Evolutionary conservation across 345 rosid species (phyloP), one percentile per base, ranked within the genome.

Genomic region (Gossypium stocksii): DNA sequence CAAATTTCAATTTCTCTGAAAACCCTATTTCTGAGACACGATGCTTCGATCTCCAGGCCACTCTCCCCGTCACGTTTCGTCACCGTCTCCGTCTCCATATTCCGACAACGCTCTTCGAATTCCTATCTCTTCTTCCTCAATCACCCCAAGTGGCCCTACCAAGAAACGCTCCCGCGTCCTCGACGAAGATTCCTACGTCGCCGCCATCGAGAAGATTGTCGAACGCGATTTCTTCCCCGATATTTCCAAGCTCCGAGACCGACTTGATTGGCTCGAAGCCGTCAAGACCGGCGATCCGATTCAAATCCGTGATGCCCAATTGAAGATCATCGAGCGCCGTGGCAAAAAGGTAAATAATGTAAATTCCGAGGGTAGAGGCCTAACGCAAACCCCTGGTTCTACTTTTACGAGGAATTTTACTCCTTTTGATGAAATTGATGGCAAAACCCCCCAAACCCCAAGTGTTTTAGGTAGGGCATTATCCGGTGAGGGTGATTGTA

Each of bases 181-280:
- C 25, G 97, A 95, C 15, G 97, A 95, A 72, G 99, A 95, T 80
- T 77, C 87, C 2, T 95, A 93, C 61, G 97, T 89, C 0, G 91
- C 88, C 46, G 91, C 94, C 51, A 89, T 95, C 65, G 98, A 95
- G 94, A 86, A 85, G 84, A 93, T 95, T 79, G 88, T 95, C 76
- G 98, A 95, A 83, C 97, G 99, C 23, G 98, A 95, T 76, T 95
- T 83, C 86, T 95, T 93, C 80, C 99, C 99, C 2, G 98, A 95
- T 83, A 87, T 95, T 75, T 70, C 94, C 9, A 95, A 95, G 89
- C 98, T 95, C 69, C 91, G 87, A 43, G 99, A 93, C 76, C 94
- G 97, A 9, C 90, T 89, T 54, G 99, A 95, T 74, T 95, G 96
- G 99, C 86, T 95, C 60, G 93, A 93, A 77, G 99, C 99, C 11